Percentiles rank a stretch among this genome's conserved stretches.
Evolutionary conservation across 768 basidiomycete species (phyloP).

Genomic region (Lactifluus rugatus): DNA sequence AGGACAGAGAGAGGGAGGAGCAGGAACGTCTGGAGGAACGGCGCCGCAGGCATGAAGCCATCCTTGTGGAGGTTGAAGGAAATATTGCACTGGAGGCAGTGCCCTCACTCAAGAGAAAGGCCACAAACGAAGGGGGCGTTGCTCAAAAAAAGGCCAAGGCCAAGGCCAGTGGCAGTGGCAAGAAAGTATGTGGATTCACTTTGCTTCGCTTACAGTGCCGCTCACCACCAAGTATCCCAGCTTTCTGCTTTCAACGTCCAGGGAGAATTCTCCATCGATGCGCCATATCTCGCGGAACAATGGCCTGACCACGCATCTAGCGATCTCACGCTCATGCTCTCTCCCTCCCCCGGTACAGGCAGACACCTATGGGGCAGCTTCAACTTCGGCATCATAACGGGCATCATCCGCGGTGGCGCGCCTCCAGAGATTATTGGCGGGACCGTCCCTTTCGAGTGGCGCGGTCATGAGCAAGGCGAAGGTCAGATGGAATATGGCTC

Average conservation of each 20-base stretch:
- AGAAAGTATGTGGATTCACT: too few relatives aligned
- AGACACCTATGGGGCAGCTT: background rate
- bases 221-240: background rate
- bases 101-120: too few relatives aligned
- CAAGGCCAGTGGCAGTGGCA: too few relatives aligned
- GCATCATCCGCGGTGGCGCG: background rate
- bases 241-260: background rate
- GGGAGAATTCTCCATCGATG: background rate
- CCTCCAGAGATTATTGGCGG: background rate
- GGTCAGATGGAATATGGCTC: background rate
- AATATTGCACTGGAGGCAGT: too few relatives aligned
- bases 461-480: background rate
- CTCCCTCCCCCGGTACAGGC: background rate
- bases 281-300: background rate
- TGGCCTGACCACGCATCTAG: background rate
- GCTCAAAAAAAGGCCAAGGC: too few relatives aligned
- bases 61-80: background rate
- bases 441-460: background rate
- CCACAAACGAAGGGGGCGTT: too few relatives aligned
- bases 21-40: background rate
- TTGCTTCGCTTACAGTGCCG: background rate
- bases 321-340: background rate
- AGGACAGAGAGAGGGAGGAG: background rate
- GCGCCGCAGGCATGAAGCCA: background rate
- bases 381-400: background rate